These are phyloP conservation scores for Podaxis sp. DNA, from an alignment of 768 basidiomycete genomes.

Conservation along the genomic window DNA sequence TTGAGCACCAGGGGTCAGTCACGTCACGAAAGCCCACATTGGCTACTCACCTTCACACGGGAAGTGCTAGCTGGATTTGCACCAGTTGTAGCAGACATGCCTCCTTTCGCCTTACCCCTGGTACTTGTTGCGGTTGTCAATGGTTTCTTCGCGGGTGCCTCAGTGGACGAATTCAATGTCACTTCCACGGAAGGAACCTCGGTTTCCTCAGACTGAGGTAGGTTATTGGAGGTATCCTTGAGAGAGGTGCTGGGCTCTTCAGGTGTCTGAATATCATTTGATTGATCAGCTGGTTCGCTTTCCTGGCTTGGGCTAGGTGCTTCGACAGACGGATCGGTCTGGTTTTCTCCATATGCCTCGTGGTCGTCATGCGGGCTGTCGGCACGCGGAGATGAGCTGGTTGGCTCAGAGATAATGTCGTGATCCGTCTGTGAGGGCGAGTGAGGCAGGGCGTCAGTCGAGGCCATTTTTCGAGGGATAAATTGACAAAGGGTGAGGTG, in stretches of 20 bases:
- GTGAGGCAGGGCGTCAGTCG: background rate
- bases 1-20: conserved; percentile 5
- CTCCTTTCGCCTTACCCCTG: conserved; percentile 40
- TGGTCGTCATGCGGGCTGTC: conserved; percentile 6
- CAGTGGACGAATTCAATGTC: conserved; percentile 16
- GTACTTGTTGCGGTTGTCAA: conserved; percentile 35
- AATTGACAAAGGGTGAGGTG: background rate
- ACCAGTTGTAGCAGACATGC: conserved; percentile 15
- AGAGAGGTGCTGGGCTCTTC: background rate
- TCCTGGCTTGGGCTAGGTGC: conserved; percentile 9
- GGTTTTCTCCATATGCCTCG: conserved; percentile 6
- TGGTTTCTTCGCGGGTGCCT: conserved; percentile 28
- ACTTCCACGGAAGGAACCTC: conserved; percentile 15
- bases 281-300: conserved; percentile 9
- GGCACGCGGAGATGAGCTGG: background rate
- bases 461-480: background rate
- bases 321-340: conserved; percentile 4
- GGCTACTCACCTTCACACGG: conserved; percentile 54
- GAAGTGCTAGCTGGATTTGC: conserved; percentile 27
- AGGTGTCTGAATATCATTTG: background rate
- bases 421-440: background rate
- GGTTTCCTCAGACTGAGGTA: conserved; percentile 5
- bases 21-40: conserved; percentile 12
- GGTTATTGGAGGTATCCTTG: background rate
- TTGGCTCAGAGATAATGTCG: background rate